Evolutionary conservation across 805 yeast genomes (phyloP).

Genomic region (Metschnikowia cubensis): DNA sequence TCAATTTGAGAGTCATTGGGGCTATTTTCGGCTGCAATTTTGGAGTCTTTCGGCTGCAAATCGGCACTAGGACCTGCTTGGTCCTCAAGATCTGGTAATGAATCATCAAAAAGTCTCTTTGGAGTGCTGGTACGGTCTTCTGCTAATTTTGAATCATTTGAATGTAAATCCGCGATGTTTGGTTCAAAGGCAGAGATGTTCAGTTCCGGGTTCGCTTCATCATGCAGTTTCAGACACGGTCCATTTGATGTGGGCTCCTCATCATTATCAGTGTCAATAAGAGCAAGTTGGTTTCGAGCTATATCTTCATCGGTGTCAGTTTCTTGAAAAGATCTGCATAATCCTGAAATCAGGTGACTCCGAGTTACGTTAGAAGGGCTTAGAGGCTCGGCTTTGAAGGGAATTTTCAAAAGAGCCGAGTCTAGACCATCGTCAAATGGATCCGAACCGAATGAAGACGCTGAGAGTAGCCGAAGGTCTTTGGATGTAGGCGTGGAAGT

Average conservation of each 20-base stretch:
- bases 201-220: no score
- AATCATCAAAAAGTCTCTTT: no score
- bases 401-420: constrained; percentile 13
- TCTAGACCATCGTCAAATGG: constrained; percentile 27
- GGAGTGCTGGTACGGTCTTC: no score
- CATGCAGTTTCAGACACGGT: no score
- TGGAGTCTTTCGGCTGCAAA: no score
- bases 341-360: not conserved
- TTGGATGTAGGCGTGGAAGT: not conserved
- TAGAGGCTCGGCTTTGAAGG: not conserved
- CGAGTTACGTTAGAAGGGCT: not conserved
- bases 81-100: no score
- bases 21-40: no score
- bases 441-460: constrained; percentile 18
- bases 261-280: constrained; percentile 2
- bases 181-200: no score
- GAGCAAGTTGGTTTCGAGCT: constrained; percentile 17
- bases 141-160: no score
- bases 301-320: not conserved
- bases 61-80: no score
- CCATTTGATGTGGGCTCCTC: not conserved
- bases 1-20: no score
- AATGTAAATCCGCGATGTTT: no score
- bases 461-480: constrained; percentile 7
- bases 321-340: not conserved